These are phyloP conservation scores for Samsoniella hepiali DNA, from an alignment of 2,329 filamentous ascomycete species.

Conservation along the genomic window DNA sequence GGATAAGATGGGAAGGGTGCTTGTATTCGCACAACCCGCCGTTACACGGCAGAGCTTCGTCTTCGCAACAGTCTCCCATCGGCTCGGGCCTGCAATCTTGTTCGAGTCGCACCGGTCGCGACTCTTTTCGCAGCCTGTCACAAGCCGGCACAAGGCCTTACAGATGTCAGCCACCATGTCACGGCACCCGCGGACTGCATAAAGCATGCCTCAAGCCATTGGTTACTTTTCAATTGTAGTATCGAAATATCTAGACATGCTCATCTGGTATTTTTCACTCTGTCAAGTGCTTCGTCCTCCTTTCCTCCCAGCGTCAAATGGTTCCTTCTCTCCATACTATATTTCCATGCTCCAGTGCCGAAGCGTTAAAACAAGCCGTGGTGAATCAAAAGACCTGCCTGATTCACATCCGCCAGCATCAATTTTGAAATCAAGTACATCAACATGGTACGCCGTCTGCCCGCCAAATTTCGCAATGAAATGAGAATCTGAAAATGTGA, in stretches of 20 bases:
- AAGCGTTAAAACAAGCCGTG: constrained; percentile 18
- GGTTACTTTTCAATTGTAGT: constrained; percentile 13
- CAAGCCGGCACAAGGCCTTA: not conserved
- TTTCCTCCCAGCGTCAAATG: constrained; percentile 5
- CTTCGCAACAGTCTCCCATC: not conserved
- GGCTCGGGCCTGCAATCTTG: constrained; percentile 4
- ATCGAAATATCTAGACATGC: constrained; percentile 16
- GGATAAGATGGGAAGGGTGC: not conserved
- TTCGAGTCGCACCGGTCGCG: constrained; percentile 3
- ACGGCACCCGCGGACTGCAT: not conserved
- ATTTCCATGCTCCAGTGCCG: constrained; percentile 10
- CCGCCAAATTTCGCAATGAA: constrained; percentile 19
- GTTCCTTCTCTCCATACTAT: constrained; percentile 7
- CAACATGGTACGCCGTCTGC: constrained; percentile 18
- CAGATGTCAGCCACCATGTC: not conserved
- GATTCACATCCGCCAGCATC: constrained; percentile 26
- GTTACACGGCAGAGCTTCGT: not conserved
- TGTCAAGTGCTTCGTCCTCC: constrained; percentile 1
- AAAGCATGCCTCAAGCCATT: not conserved
- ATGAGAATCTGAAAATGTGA: constrained; percentile 9
- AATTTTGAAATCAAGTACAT: constrained; percentile 16
- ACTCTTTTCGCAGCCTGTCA: not conserved
- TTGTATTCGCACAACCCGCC: not conserved
- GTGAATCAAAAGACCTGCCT: constrained; percentile 35
- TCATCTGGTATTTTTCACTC: constrained; percentile 18